Base-by-base conservation (phyloP, 106 monocot species). In the Triglochin maritima region DNA sequence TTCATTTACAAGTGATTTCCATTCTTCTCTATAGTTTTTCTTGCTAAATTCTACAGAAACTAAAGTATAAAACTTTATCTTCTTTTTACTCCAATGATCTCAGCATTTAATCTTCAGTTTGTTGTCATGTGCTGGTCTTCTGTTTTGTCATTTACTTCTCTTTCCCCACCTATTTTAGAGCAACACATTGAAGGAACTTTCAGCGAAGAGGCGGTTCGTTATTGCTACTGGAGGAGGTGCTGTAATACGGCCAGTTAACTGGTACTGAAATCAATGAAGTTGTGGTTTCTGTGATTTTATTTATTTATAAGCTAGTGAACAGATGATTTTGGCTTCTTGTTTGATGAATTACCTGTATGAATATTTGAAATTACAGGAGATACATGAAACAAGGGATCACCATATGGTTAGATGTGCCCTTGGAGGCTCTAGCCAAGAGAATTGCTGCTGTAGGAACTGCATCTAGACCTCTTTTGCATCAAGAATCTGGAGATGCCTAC, bases 371-470 rank as follows among this genome's bases (percentile, higher is more conserved):
- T 65, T 71, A 79, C 75, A 98, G 96, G 96, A 91, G 66, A 46
- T 79, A 88, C 62, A 98, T 98, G 96, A 98, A 86, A 69, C 76
- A 84, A 44, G 96, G 96, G 41, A 58, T 98, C 41, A 87, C 84
- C 12, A 79, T 98, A 46, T 98, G 96, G 90, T 74, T 98, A 76
- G 96, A 98, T 78, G 96, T 98, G 50, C 96, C 96, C 60, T 79
- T 98, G 62, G 96, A 98, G 47, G 96, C 91, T 72, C 80, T 96
- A n/a, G 96, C 96, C 62, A 88, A 77, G 74, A 81, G 96, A 53
- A 98, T 98, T 79, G 87, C 91, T 52, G 91, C 88, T 66, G 91
- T 91, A 47, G 96, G 96, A 53, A 88, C 88, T 60, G 85, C 77
- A 47, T 91, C 96, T 45, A 87, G 96, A 47, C 96, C 96, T 69